These are phyloP conservation scores for Cryphonectria carpinicola DNA, from an alignment of 2,329 filamentous ascomycete species.

Conservation along the genomic window DNA sequence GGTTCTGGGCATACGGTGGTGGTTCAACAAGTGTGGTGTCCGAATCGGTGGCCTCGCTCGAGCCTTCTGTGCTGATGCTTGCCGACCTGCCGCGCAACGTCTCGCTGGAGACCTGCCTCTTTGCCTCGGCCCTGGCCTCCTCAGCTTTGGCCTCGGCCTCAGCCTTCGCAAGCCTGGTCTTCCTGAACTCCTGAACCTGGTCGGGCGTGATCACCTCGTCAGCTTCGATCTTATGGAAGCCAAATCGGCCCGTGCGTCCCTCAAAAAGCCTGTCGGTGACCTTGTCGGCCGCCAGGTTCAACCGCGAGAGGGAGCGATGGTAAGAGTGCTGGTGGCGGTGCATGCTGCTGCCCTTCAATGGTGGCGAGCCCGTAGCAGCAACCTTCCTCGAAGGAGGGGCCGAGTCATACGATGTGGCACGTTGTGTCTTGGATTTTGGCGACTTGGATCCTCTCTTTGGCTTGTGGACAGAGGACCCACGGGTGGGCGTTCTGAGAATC, in stretches of 20 bases:
- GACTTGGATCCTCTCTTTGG: conserved; percentile 23
- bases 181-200: conserved; percentile 52
- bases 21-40: conserved; percentile 50
- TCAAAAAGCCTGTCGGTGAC: conserved; percentile 58
- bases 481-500: conserved; percentile 21
- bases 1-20: conserved; percentile 54
- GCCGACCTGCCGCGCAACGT: conserved; percentile 38
- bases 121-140: conserved; percentile 32
- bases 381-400: conserved; percentile 9
- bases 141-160: conserved; percentile 30
- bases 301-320: conserved; percentile 42
- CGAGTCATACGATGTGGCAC: conserved; percentile 11
- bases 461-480: conserved; percentile 22
- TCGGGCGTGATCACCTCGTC: conserved; percentile 63
- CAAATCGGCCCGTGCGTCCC: conserved; percentile 45
- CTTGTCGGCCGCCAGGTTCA: conserved; percentile 57
- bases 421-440: conserved; percentile 17
- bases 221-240: conserved; percentile 49
- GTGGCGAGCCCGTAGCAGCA: neutral
- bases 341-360: conserved; percentile 1
- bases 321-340: conserved; percentile 24
- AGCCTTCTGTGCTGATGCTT: conserved; percentile 26
- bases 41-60: conserved; percentile 7
- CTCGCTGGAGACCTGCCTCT: conserved; percentile 36
- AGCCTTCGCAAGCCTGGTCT: conserved; percentile 43